Percentiles rank a stretch among this genome's conserved stretches.
phyloP scores from a whole-genome alignment of 768 basidiomycete species.

The Mycena indigotica region DNA sequence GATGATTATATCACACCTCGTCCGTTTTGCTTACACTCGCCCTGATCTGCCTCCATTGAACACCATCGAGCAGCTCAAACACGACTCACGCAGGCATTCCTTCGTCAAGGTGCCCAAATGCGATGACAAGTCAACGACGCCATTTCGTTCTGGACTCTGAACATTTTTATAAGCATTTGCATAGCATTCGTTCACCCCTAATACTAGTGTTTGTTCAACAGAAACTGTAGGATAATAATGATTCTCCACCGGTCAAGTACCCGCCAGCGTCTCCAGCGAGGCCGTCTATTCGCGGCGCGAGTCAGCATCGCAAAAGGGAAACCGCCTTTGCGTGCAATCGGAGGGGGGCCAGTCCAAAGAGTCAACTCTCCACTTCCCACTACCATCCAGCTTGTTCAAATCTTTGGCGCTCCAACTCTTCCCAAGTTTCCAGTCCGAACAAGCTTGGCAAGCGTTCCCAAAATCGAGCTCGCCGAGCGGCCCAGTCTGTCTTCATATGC shows the following conservation, averaged over 20 bases:
- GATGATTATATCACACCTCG: conserved; percentile 78
- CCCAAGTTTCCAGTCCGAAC: conserved; percentile 16
- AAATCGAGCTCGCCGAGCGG: conserved; percentile 12
- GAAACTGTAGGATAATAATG: neutral
- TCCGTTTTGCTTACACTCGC: conserved; percentile 44
- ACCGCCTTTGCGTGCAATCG: neutral
- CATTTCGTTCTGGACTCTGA: conserved; percentile 21
- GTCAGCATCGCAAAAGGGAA: neutral
- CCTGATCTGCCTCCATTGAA: no score
- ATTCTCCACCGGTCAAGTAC: neutral
- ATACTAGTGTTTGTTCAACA: neutral
- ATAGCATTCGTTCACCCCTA: conserved; percentile 9
- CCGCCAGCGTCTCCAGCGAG: no score
- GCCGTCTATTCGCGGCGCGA: neutral
- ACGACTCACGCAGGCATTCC: conserved; percentile 52
- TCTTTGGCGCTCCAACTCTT: conserved; percentile 9
- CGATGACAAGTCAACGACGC: conserved; percentile 17
- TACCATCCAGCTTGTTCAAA: neutral
- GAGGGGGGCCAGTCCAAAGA: neutral
- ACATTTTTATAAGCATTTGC: neutral
- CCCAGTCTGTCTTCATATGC: conserved; percentile 21
- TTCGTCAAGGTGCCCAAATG: conserved; percentile 57
- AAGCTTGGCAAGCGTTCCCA: conserved; percentile 18
- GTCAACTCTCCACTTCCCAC: neutral
- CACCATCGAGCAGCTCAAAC: conserved; percentile 53